Conservation (phyloP, 2,329 filamentous ascomycete genomes). For the Paracoccidioides brasiliensis region DNA sequence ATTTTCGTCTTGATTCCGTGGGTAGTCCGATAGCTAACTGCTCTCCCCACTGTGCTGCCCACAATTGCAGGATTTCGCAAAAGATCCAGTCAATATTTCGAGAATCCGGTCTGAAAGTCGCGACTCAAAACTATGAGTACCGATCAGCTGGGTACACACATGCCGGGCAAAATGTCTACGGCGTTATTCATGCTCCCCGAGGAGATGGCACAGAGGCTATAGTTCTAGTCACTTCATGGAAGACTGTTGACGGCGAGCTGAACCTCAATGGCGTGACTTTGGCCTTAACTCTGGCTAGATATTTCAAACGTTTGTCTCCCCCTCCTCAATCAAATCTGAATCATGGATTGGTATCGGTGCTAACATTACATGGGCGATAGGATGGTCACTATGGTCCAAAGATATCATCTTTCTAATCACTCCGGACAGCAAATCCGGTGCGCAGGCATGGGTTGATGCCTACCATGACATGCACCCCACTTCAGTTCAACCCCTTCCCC, state of each 20-base stretch:
- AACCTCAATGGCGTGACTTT: conserved; percentile 83
- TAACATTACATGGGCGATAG: conserved; percentile 23
- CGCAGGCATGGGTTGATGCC: conserved; percentile 93
- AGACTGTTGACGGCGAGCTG: conserved; percentile 60
- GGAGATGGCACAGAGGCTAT: conserved; percentile 96
- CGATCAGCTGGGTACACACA: conserved; percentile 60
- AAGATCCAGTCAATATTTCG: conserved; percentile 63
- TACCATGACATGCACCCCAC: conserved; percentile 80
- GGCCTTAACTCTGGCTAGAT: conserved; percentile 73
- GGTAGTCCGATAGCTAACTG: background rate
- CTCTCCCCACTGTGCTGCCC: background rate
- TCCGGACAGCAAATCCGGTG: conserved; percentile 76
- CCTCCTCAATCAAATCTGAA: background rate
- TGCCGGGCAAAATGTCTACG: conserved; percentile 81
- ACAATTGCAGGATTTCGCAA: conserved; percentile 42
- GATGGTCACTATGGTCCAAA: conserved; percentile 97
- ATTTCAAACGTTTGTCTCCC: conserved; percentile 61
- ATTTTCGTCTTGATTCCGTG: background rate
- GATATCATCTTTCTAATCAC: conserved; percentile 90
- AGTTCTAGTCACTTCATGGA: conserved; percentile 81
- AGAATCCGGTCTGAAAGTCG: conserved; percentile 72
- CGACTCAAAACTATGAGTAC: conserved; percentile 79
- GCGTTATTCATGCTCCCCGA: conserved; percentile 80
- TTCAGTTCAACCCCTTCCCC: conserved; percentile 59
- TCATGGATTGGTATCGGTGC: background rate